Evolutionary conservation across 2,329 filamentous ascomycete species (phyloP), one percentile per base, ranked within the genome.

Genomic region (Apiospora pterosperma): DNA sequence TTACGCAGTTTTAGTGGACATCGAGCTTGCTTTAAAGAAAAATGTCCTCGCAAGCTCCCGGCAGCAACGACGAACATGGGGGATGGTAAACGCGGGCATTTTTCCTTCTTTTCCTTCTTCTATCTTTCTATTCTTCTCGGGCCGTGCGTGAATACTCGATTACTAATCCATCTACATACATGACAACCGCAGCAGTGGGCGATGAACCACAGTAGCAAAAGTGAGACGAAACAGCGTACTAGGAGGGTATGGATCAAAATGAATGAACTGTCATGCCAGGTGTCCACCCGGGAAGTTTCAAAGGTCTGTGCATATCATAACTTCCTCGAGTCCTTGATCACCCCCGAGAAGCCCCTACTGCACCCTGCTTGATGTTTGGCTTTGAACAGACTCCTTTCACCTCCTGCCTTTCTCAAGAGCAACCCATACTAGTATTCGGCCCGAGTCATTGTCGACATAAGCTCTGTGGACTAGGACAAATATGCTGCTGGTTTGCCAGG

Each of bases 221-320:
- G 48, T 55, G 48, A 55, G 48, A 55, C 48, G 19, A 55, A 28
- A 55, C 48, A n/a, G 28, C 48, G 48, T 34, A 55, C 48, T 16
- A 55, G 48, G 48, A 55, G 48, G 48, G 25, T 55, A 48, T 48
- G 48, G 28, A 16, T 16, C 48, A 55, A 34, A 55, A 55, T 55
- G 48, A 55, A 55, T 55, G 48, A 28, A 55, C 48, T 28, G 48
- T 55, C 34, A 28, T 8, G 48, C 48, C 48, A 34, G 48, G 48
- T 55, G 48, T 25, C n/a, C 48, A 55, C 28, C 48, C 48, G 28
- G 48, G 48, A 55, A 55, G 48, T 55, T 55, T 34, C 28, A 55
- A 55, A n/a, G 48, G 48, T 55, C 48, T 55, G 48, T 55, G 48
- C 48, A 55, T 55, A 16, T 55, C 48, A 55, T n/a, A n/a, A 55